Evolutionary conservation across 139 green algal genomes (phyloP), one percentile per base, ranked within the genome.

Genomic region (Auxenochlorella pyrenoidosa): DNA sequence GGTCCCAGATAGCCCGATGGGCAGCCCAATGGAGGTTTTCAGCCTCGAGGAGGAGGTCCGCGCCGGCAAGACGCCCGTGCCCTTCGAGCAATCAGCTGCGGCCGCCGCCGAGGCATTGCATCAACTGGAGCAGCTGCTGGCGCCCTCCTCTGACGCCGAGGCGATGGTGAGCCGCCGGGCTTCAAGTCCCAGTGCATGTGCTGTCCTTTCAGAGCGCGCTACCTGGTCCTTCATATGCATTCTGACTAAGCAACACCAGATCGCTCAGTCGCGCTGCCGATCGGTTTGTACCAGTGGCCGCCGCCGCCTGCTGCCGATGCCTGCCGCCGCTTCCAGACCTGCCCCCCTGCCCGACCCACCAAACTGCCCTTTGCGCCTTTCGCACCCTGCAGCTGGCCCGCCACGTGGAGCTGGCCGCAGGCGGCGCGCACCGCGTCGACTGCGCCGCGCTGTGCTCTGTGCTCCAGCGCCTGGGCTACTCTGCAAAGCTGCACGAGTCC

Each of bases 401-500:
- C 19, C 83, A 87, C 54, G 71, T 87, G 44, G 73, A 87, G 58
- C 68, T 87, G 47, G 83, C 83, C 0, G 30, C 22, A 1, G 71
- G 73, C 44, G 72, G 83, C 18, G 71, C 83, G 26, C 72, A 75
- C 38, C 83, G 73, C 47, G 38, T 82, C 15, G 71, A 82, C 18
- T 73, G 71, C 15, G 72, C 24, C 34, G 30, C 54, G 28, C 72
- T 87, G 71, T 58, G 24, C 22, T 3, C 32, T 1, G 83, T 79
- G 54, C 83, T 87, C 21, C 70, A 87, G 73, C 83, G 71, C n/a
- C 68, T 79, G 34, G 83, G 83, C 38, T 87, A 87, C 71, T 66
- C 28, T 28, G 72, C 83, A n/a, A 87, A 87, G 83, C 83, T 87
- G 72, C 83, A 87, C 54, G 71, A 79, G 18, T 70, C 71, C 10